Conservation (phyloP, 192 early-diverging fungal species). For the Umbelopsis isabellina region DNA sequence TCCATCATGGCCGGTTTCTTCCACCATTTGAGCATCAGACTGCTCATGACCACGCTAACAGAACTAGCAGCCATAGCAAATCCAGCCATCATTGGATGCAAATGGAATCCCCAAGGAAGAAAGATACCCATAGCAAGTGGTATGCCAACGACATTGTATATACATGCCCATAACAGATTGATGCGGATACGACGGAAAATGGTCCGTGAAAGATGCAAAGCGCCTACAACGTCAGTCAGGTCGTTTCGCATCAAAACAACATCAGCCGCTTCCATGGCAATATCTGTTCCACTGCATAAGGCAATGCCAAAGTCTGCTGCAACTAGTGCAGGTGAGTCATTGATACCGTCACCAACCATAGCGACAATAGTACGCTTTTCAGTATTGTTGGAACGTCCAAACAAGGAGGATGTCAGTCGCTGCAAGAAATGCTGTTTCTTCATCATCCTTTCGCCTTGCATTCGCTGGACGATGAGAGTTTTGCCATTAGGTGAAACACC, state of each 20-base stretch:
- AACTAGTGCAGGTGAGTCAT: slow-evolving; percentile 92
- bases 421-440: neutral
- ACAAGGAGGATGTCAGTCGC: neutral
- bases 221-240: slow-evolving; percentile 82
- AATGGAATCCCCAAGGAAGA: slow-evolving; percentile 78
- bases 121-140: slow-evolving; percentile 94
- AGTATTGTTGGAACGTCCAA: neutral
- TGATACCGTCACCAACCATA: slow-evolving; percentile 97
- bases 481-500: slow-evolving; percentile 92
- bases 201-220: slow-evolving; percentile 79
- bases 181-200: slow-evolving; percentile 86
- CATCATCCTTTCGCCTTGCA: slow-evolving; percentile 56
- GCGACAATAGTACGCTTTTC: slow-evolving; percentile 63
- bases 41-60: slow-evolving; percentile 89
- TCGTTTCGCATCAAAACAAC: slow-evolving; percentile 93
- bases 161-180: slow-evolving; percentile 89
- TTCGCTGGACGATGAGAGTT: slow-evolving; percentile 67
- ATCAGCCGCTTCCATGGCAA: slow-evolving; percentile 92
- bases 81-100: slow-evolving; percentile 93
- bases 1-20: slow-evolving; percentile 46
- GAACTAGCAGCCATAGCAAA: slow-evolving; percentile 93
- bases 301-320: slow-evolving; percentile 88
- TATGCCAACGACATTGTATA: slow-evolving; percentile 90
- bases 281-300: slow-evolving; percentile 88
- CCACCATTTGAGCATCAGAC: slow-evolving; percentile 80